Evolutionary conservation across 495 filamentous ascomycete species (phyloP).

Genomic region (Hypoxylon rickii): DNA sequence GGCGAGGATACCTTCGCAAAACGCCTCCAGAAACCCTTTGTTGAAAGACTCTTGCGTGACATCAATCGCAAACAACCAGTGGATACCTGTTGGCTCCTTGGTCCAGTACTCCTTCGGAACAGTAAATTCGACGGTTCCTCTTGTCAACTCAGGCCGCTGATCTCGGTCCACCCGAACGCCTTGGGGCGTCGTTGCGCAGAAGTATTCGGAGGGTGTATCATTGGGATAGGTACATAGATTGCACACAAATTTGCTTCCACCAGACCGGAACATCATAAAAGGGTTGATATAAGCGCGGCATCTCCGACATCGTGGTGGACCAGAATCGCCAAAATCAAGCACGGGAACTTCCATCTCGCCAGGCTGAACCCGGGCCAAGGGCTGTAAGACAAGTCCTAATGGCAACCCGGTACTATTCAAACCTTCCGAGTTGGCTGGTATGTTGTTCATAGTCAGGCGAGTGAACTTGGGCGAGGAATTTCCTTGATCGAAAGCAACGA

Average conservation of each 20-base stretch:
- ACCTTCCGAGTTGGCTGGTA: constrained; percentile 82
- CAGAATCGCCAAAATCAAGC: constrained; percentile 90
- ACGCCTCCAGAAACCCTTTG: constrained; percentile 85
- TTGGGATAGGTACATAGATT: constrained; percentile 99
- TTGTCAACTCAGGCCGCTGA: constrained; percentile 85
- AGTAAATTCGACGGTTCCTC: constrained; percentile 92
- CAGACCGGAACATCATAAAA: constrained; percentile 95
- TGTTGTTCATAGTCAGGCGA: constrained; percentile 87
- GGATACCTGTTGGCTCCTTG: constrained; percentile 85
- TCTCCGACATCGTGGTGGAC: constrained; percentile 89
- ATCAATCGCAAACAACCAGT: constrained; percentile 91
- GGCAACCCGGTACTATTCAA: constrained; percentile 79
- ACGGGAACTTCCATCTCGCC: constrained; percentile 90
- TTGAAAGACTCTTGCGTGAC: constrained; percentile 87
- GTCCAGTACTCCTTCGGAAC: constrained; percentile 99
- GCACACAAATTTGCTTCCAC: constrained; percentile 95
- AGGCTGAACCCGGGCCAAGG: constrained; percentile 78
- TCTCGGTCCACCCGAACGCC: constrained; percentile 86
- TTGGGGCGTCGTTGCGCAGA: constrained; percentile 83
- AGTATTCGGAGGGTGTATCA: constrained; percentile 91
- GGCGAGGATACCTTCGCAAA: constrained; percentile 84
- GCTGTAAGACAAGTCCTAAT: constrained; percentile 86
- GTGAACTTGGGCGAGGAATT: constrained; percentile 96
- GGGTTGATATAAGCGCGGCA: constrained; percentile 98
- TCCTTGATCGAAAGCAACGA: constrained; percentile 91